Base-by-base conservation (phyloP, 345 rosid genomes). In the Corchorus olitorius region DNA sequence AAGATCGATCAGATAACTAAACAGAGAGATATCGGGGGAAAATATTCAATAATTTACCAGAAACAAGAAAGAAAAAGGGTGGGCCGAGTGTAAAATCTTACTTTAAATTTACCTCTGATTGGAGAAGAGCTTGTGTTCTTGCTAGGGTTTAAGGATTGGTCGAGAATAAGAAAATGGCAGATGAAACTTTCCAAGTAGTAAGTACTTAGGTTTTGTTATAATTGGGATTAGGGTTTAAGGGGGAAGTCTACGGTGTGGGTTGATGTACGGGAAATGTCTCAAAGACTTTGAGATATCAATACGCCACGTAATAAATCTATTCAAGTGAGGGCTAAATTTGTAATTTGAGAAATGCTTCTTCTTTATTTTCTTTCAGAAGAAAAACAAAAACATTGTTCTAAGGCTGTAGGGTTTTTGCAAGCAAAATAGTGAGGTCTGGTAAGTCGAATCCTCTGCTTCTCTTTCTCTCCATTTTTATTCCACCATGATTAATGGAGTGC, bases 201-300 rank as follows among this genome's bases (percentile, higher is more conserved):
- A 39, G 15, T 20, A 66, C 5, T 22, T 27, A 27, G 45, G 17
- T 2, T 67, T 27, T 56, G 7, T 48, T 13, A 27, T 15, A 52
- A 54, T 27, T 17, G 2, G 14, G 39, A 63, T 12, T 75, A 70
- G 77, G 81, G 77, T 71, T 75, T 78, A 22, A 74, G 68, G 54
- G 52, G 41, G 45, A 9, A 58, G 12, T 45, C 67, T 60, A 45
- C 6, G 63, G 76, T 74, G 69, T 35, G 27, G 12, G 5, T n/a
- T 59, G 20, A 71, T 11, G 7, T 6, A 16, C 34, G 46, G 27
- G 64, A 9, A 22, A 11, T 60, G 16, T 33, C 8, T 52, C 0
- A 3, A 10, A 15, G 33, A 34, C 8, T 0, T 4, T 50, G 3
- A 10, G 52, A 33, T 50, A 46, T 0, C 2, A 20, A 27, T 9